phyloP scores from a whole-genome alignment of 2,329 filamentous ascomycete species.

The Monosporascus cannonballus region DNA sequence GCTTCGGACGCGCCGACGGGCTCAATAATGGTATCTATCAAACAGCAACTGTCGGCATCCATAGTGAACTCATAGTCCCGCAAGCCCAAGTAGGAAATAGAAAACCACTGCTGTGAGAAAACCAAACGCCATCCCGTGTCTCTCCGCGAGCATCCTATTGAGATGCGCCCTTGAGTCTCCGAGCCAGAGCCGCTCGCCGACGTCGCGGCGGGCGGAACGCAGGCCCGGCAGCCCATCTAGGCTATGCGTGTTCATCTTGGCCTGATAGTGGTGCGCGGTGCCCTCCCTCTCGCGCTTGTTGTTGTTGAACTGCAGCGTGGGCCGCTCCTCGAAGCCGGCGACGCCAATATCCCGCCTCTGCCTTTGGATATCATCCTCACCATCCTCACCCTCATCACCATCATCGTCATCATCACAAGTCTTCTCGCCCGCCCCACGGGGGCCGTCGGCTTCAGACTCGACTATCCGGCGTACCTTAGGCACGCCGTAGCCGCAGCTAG shows the following conservation, averaged over 20 bases:
- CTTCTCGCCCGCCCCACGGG: conserved; percentile 20
- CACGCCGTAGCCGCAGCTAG: conserved; percentile 60
- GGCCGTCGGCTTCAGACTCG: conserved; percentile 19
- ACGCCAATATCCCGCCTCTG: conserved; percentile 28
- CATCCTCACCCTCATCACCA: conserved; percentile 6
- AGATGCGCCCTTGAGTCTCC: conserved; percentile 26
- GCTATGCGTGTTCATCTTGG: conserved; percentile 46
- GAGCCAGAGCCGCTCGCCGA: conserved; percentile 40
- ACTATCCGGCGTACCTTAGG: conserved; percentile 39
- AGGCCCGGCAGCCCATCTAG: conserved; percentile 56
- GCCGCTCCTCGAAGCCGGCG: conserved; percentile 45
- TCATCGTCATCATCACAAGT: conserved; percentile 10
- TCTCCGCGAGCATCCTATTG: conserved; percentile 2
- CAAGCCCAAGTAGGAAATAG: conserved; percentile 3
- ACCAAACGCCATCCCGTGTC: conserved; percentile 9
- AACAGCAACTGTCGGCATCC: background rate
- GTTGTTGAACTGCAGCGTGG: conserved; percentile 48
- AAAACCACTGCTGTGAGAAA: conserved; percentile 13
- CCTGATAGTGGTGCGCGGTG: conserved; percentile 49
- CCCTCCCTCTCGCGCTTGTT: conserved; percentile 42
- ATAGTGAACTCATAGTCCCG: background rate
- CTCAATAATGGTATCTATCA: too few relatives aligned
- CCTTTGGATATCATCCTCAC: conserved; percentile 12
- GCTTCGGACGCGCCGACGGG: too few relatives aligned
- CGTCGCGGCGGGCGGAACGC: conserved; percentile 42